Evolutionary conservation across 768 basidiomycete species (phyloP).

Genomic region (Pleurotus platypus): DNA sequence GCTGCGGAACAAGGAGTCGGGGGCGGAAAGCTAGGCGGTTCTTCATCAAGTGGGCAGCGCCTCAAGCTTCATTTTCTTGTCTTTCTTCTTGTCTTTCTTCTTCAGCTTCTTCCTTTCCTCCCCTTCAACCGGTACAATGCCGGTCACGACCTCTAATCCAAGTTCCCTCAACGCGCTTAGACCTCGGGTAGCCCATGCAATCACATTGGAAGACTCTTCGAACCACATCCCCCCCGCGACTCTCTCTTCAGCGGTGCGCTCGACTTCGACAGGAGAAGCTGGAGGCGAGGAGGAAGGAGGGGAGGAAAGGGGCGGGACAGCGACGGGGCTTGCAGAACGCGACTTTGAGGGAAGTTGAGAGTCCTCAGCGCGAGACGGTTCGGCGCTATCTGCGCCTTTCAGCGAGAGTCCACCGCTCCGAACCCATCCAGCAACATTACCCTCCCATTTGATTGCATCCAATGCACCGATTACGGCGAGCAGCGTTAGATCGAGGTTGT

Average conservation of each 20-base stretch:
- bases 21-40: too few relatives aligned
- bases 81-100: too few relatives aligned
- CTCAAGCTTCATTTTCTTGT: too few relatives aligned
- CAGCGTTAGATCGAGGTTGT: constrained; percentile 47
- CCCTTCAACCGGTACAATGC: constrained; percentile 21
- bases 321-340: neutral
- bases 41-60: too few relatives aligned
- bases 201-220: constrained; percentile 34
- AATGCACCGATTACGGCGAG: constrained; percentile 68
- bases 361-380: neutral
- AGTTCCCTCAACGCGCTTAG: constrained; percentile 44
- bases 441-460: constrained; percentile 52
- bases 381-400: neutral
- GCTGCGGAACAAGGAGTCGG: too few relatives aligned
- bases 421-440: constrained; percentile 69
- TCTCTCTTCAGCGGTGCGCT: neutral
- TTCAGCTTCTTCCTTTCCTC: too few relatives aligned
- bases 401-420: constrained; percentile 39
- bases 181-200: constrained; percentile 52
- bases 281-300: neutral
- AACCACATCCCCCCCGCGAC: constrained; percentile 44
- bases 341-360: neutral
- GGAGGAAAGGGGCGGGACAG: neutral
- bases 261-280: neutral
- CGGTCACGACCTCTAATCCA: constrained; percentile 43